Percentiles rank a stretch among this genome's conserved stretches.
Conservation (phyloP, 2,329 filamentous ascomycete species). For the Metarhizium sp. region DNA sequence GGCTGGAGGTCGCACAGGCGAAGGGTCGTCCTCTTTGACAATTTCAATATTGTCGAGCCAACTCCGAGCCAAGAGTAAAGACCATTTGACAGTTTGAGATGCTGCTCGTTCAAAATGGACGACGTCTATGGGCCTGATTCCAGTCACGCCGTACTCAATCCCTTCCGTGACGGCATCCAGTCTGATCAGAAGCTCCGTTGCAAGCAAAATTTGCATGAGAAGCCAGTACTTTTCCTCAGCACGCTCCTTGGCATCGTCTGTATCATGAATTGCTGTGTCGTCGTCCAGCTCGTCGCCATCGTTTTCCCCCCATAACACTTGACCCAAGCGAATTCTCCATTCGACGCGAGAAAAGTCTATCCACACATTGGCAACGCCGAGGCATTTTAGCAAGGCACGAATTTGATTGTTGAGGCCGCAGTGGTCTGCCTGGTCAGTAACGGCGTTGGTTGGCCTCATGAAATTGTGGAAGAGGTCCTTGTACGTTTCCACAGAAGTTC, state of each 20-base stretch:
- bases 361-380: slow-evolving; percentile 60
- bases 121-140: slow-evolving; percentile 46
- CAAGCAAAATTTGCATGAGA: slow-evolving; percentile 53
- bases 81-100: slow-evolving; percentile 56
- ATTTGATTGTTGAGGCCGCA: slow-evolving; percentile 62
- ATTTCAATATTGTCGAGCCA: slow-evolving; percentile 63
- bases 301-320: slow-evolving; percentile 56
- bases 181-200: slow-evolving; percentile 56
- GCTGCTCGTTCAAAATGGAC: slow-evolving; percentile 53
- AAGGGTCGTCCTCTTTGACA: slow-evolving; percentile 29
- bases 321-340: slow-evolving; percentile 64
- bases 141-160: slow-evolving; percentile 43
- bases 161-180: slow-evolving; percentile 54
- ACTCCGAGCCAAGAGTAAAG: slow-evolving; percentile 50
- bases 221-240: slow-evolving; percentile 59
- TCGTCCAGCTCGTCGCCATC: slow-evolving; percentile 44
- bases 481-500: slow-evolving; percentile 48
- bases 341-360: slow-evolving; percentile 66
- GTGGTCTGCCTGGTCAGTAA: slow-evolving; percentile 48
- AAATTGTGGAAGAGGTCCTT: slow-evolving; percentile 52
- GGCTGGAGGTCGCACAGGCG: slow-evolving; percentile 6
- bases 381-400: slow-evolving; percentile 54
- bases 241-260: slow-evolving; percentile 37
- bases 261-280: slow-evolving; percentile 40
- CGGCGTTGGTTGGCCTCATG: slow-evolving; percentile 45